These are phyloP conservation scores for Waltergamsia citrina DNA, from an alignment of 2,329 filamentous ascomycete species.

Conservation along the genomic window DNA sequence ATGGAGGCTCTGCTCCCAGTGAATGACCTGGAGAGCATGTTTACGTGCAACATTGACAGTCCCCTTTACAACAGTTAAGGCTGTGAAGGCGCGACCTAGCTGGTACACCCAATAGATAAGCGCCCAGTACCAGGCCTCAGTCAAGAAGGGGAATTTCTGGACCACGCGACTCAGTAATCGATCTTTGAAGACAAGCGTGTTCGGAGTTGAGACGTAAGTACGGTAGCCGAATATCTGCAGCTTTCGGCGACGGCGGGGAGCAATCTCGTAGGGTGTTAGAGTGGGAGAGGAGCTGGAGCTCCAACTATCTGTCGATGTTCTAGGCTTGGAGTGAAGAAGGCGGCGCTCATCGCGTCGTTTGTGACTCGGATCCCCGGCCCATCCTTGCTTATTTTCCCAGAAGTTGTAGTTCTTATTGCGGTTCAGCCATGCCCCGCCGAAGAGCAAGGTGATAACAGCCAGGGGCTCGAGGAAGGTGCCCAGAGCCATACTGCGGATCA, in stretches of 20 bases:
- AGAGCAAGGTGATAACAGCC: constrained; percentile 30
- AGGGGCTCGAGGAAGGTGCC: constrained; percentile 31
- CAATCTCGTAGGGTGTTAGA: constrained; percentile 15
- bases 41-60: constrained; percentile 59
- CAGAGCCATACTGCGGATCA: constrained; percentile 26
- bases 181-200: constrained; percentile 20
- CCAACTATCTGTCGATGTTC: constrained; percentile 6
- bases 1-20: constrained; percentile 52
- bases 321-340: neutral
- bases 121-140: constrained; percentile 71
- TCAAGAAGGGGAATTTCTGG: constrained; percentile 54
- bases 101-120: constrained; percentile 75
- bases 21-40: constrained; percentile 59
- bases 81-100: constrained; percentile 62
- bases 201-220: constrained; percentile 19
- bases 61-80: constrained; percentile 56
- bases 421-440: constrained; percentile 34
- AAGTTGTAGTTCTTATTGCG: constrained; percentile 27
- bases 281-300: constrained; percentile 13
- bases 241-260: constrained; percentile 20
- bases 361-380: constrained; percentile 9
- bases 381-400: constrained; percentile 10
- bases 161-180: constrained; percentile 14
- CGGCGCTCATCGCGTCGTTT: constrained; percentile 20
- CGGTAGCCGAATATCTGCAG: constrained; percentile 20